Evolutionary conservation across 495 filamentous ascomycete genomes (phyloP), one percentile per base, ranked within the genome.

Genomic region (Astrocystis sublimbata): DNA sequence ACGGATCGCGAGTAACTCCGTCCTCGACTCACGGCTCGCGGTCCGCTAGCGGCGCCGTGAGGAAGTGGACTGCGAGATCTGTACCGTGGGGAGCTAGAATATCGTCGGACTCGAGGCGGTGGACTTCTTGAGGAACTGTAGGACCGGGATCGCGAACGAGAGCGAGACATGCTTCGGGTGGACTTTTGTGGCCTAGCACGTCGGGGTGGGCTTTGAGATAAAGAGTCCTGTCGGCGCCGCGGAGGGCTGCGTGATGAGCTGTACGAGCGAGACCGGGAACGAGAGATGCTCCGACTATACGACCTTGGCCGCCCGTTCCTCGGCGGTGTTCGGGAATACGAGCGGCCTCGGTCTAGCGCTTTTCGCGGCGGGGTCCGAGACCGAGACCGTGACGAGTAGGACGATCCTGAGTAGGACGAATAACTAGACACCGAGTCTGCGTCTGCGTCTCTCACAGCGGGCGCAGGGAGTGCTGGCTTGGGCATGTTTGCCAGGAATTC

Each of bases 401-500:
- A 86, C 2, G 83, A 85, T 8, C 77, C 76, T 23, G 74, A 77
- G 62, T 89, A 88, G 43, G 85, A 87, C 0, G 87, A 89, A 58
- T 86, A 86, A 63, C 88, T 90, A 19, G 84, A 86, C 5, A 81
- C 80, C 0, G 86, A 90, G 28, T 86, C 82, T 0, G 86, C 86
- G 30, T 86, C 85, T 10, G 85, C 84, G 38, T 81, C 77, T 17
- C 79, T 73, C 30, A 70, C 73, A 19, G 87, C 83, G 6, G 92
- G 78, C 0, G 90, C 86, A 9, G 90, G 88, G 19, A 87, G 74
- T 3, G 86, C 78, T 41, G 92, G 89, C 67, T 91, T 89, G 23
- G 93, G 90, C 68, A 89, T 84, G 69, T 92, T 96, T 71, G 92
- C 90, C 57, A 98, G 78, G 70, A 86, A 86, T 65, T 92, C 91